Evolutionary conservation across 768 basidiomycete genomes (phyloP).

Genomic region (Suillus spraguei): DNA sequence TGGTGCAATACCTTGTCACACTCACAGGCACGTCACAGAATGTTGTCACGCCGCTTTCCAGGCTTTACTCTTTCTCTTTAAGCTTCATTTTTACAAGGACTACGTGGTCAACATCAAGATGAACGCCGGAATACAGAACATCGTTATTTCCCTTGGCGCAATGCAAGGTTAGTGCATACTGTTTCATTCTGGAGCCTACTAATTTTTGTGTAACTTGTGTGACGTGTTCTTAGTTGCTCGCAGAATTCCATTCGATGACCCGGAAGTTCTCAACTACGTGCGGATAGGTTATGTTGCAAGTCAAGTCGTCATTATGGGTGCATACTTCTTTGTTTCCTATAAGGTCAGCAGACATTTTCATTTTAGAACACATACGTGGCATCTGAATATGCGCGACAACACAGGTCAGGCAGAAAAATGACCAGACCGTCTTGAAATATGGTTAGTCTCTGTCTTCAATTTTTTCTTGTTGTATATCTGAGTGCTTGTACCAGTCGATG

Average conservation of each 20-base stretch:
- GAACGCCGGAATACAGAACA: conserved; percentile 78
- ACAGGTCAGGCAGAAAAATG: conserved; percentile 96
- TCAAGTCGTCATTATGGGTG: conserved; percentile 69
- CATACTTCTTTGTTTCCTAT: conserved; percentile 81
- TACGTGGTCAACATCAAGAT: conserved; percentile 41
- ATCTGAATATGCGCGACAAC: conserved; percentile 14
- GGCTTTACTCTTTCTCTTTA: conserved; percentile 11
- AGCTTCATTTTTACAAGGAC: conserved; percentile 15
- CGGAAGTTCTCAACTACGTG: conserved; percentile 77
- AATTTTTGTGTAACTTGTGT: not conserved
- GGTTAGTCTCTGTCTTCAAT: conserved; percentile 47
- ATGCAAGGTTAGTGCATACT: conserved; percentile 71
- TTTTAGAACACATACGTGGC: not conserved
- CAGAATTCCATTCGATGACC: conserved; percentile 90
- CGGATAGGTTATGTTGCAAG: conserved; percentile 80
- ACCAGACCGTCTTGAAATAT: conserved; percentile 95
- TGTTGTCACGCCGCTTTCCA: conserved; percentile 5
- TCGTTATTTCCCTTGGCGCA: conserved; percentile 87
- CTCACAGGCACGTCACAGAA: conserved; percentile 19
- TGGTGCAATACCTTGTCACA: conserved; percentile 31
- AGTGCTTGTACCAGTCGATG: conserved; percentile 58
- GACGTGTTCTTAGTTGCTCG: conserved; percentile 67
- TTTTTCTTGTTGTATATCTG: not conserved
- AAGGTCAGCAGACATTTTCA: conserved; percentile 45
- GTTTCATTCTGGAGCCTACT: not conserved